These are phyloP conservation scores for Boletus eberwhitei DNA, from an alignment of 768 basidiomycete genomes.

Conservation along the genomic window DNA sequence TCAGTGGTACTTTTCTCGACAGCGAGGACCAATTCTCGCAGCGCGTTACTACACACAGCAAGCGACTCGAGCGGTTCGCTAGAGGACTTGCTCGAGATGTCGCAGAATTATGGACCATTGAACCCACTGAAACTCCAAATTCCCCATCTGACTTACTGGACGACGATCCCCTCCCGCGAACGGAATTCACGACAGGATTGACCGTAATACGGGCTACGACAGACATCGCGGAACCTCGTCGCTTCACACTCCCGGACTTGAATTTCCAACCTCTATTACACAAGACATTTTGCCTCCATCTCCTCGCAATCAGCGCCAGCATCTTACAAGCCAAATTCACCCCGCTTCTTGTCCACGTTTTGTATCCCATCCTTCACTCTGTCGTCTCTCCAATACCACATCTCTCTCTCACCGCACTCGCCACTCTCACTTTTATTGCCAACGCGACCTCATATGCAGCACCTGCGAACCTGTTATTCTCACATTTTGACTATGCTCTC, in stretches of 20 bases:
- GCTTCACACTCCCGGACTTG: conserved; percentile 25
- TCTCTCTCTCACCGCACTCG: conserved; percentile 72
- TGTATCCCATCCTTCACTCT: conserved; percentile 87
- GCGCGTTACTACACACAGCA: conserved; percentile 31
- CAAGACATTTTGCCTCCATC: conserved; percentile 63
- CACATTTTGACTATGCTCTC: conserved; percentile 96
- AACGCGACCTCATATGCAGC: conserved; percentile 84
- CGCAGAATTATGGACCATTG: conserved; percentile 68
- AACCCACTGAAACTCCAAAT: conserved; percentile 31
- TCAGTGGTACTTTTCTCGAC: conserved; percentile 47
- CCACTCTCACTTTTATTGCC: conserved; percentile 68
- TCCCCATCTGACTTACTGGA: conserved; percentile 10
- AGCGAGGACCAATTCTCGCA: conserved; percentile 11
- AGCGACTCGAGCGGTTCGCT: conserved; percentile 59
- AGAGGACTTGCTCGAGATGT: conserved; percentile 60
- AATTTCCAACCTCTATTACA: conserved; percentile 63
- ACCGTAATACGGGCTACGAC: conserved; percentile 57
- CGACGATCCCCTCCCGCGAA: conserved; percentile 38
- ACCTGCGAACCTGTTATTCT: conserved; percentile 79
- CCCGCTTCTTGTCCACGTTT: conserved; percentile 66
- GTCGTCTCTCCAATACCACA: conserved; percentile 68
- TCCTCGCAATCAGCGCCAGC: conserved; percentile 68
- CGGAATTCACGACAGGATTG: conserved; percentile 69
- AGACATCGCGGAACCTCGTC: conserved; percentile 40
- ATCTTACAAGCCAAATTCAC: conserved; percentile 72